Evolutionary conservation across 257 asterid genomes (phyloP), one percentile per base, ranked within the genome.

Genomic region (Verbascum thapsus): DNA sequence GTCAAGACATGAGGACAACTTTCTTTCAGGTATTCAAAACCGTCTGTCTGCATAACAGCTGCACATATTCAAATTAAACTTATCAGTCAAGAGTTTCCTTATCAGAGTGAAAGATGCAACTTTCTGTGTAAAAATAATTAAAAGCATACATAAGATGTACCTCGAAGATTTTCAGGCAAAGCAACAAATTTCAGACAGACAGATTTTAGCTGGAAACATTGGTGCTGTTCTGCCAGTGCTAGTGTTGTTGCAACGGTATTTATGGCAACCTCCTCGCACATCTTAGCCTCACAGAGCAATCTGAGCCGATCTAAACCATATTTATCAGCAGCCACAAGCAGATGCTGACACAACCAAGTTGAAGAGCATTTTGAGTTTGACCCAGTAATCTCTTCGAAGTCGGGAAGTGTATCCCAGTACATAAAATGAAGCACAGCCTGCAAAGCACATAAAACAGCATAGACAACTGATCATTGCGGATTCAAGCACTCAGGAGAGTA

Each of bases 11-110:
- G 45, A 10, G 97, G 95, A 57, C 99, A 94, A 74, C 99, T 94
- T 78, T 87, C 92, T 79, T 81, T 87, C 61, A 94, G 71, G 82
- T 94, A 90, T 38, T 81, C 95, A 49, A 87, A 94, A 20, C 97
- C 97, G 39, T 94, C 96, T 0, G 97, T 85, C 75, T 94, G 96
- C 99, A 92, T 90, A 34, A 92, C 99, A 68, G 99, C 99, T 92
- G 94, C 85, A 71, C 43, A 26, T 1, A 20, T 39, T 5, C 11
- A 40, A 61, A 49, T 48, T 64, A 55, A 53, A 53, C 50, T 57
- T 38, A 44, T 68, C 49, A 74, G 59, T 57, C 26, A 10, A 17
- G n/a, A n/a, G n/a, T n/a, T n/a, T 34, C 40, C 58, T 34, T 4
- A 53, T 18, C 11, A 38, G 16, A 51, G 41, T 7, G 5, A 34